Base-by-base conservation (phyloP, 2,329 filamentous ascomycete species). In the Nemania sp. region DNA sequence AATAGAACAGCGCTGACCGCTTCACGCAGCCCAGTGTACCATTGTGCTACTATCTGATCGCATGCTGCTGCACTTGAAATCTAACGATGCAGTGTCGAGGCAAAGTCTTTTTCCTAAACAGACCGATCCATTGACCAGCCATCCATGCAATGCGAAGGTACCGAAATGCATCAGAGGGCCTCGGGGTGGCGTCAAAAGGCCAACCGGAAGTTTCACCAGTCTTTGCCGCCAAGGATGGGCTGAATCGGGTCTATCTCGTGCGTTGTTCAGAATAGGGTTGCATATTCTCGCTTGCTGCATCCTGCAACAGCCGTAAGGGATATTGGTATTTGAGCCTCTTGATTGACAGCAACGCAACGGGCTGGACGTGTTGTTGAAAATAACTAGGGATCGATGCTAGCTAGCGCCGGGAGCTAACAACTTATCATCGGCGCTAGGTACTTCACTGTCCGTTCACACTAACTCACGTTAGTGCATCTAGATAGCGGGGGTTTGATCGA, bases 181-280 rank as follows among this genome's bases (percentile, higher is more conserved):
- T 54, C 51, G 35, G 56, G 24, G 41, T 53, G 55, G 67, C 41
- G 52, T 57, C 29, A 54, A 47, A 49, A n/a, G 26, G 56, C 52
- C 41, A 62, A 49, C 62, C 38, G 57, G 32, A 35, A 54, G 43
- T 29, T 41, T 52, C 60, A 49, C 27, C 49, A 38, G 43, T 54
- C 49, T 43, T n/a, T 4, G n/a, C 38, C 53, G 63, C 59, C 67
- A 60, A 63, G 58, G 20, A 18, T 38, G 54, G 64, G 63, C 64
- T 67, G 67, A 57, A 32, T 20, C 51, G 20, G 51, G 47, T 35
- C 7, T 38, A 45, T 8, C 13, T 66, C 29, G 13, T 41, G 29
- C 26, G 22, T 47, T 15, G n/a, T 29, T 41, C 15, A 5, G 41
- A 27, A 35, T n/a, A 18, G 51, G 15, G 22, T n/a, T 10, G 22